Percentiles rank a stretch among this genome's conserved stretches.
Evolutionary conservation across 1,139 yeast genomes (phyloP).

Genomic region (Saccharomyces hybrid): DNA sequence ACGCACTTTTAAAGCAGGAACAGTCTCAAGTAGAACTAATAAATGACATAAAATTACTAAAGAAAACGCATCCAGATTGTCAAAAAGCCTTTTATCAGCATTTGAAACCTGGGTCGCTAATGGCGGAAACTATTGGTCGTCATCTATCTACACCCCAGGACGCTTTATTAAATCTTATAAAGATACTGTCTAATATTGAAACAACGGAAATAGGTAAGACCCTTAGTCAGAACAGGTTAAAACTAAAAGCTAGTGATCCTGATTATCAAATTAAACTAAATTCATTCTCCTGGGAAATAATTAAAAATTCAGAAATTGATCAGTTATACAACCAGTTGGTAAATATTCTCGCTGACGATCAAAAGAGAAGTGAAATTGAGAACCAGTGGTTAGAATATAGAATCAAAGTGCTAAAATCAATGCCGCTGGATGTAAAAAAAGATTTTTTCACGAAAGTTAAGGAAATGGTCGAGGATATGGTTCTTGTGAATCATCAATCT

Average conservation of each 20-base stretch:
- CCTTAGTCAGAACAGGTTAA: slow-evolving; percentile 41
- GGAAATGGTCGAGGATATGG: slow-evolving; percentile 64
- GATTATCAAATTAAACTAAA: slow-evolving; percentile 38
- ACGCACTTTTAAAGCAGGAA: slow-evolving; percentile 34
- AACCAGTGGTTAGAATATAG: slow-evolving; percentile 51
- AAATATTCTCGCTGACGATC: slow-evolving; percentile 58
- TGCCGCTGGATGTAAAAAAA: slow-evolving; percentile 41
- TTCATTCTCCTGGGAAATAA: slow-evolving; percentile 44
- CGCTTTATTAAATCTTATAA: slow-evolving; percentile 46
- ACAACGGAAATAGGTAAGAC: slow-evolving; percentile 30
- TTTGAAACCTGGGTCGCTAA: slow-evolving; percentile 55
- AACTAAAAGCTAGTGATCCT: slow-evolving; percentile 39
- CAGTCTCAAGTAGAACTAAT: slow-evolving; percentile 43
- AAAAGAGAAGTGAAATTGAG: slow-evolving; percentile 50
- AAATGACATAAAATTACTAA: slow-evolving; percentile 41
- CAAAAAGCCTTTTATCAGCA: slow-evolving; percentile 44
- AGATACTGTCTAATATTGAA: slow-evolving; percentile 40
- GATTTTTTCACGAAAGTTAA: slow-evolving; percentile 39
- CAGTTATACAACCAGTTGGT: slow-evolving; percentile 49
- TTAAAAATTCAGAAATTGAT: slow-evolving; percentile 45
- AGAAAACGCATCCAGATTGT: slow-evolving; percentile 35
- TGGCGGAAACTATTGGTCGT: slow-evolving; percentile 51
- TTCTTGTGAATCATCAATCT: slow-evolving; percentile 54
- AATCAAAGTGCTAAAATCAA: slow-evolving; percentile 44
- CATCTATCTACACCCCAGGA: slow-evolving; percentile 45